Conservation (phyloP, 441 rosid species). For the Iberis amara region DNA sequence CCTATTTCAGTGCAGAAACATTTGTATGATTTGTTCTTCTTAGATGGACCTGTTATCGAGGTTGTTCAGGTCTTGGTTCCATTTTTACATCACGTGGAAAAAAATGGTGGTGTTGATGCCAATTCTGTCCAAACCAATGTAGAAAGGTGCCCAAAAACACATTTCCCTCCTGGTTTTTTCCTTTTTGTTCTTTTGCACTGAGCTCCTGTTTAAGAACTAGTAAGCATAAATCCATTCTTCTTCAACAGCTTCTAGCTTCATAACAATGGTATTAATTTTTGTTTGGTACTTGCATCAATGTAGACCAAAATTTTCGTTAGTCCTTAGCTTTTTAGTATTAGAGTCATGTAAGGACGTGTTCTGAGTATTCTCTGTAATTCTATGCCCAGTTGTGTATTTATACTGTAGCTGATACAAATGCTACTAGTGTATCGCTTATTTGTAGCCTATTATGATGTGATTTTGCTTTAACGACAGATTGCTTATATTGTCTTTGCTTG, state of each 20-base stretch:
- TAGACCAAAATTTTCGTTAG: neutral
- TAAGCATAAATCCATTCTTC: neutral
- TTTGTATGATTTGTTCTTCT: slow-evolving; percentile 77
- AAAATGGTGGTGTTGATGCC: slow-evolving; percentile 35
- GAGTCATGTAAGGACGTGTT: neutral
- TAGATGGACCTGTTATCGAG: slow-evolving; percentile 55
- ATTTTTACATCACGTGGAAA: slow-evolving; percentile 39
- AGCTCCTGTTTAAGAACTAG: slow-evolving; percentile 2
- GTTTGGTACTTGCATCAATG: neutral
- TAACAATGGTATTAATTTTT: neutral
- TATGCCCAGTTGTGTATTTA: slow-evolving; percentile 4
- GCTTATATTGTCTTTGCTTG: slow-evolving; percentile 67
- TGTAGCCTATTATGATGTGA: slow-evolving; percentile 8
- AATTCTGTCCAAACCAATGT: slow-evolving; percentile 52
- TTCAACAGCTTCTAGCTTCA: neutral
- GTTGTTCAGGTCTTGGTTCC: slow-evolving; percentile 84
- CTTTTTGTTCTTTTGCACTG: neutral
- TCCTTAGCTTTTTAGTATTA: neutral
- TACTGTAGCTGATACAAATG: slow-evolving; percentile 6
- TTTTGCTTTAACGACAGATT: slow-evolving; percentile 47
- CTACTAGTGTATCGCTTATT: neutral
- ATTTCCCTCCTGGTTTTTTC: slow-evolving; percentile 1
- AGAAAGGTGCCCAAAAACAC: slow-evolving; percentile 51
- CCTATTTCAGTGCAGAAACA: slow-evolving; percentile 63
- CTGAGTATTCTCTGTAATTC: neutral